phyloP scores from a whole-genome alignment of 2,329 filamentous ascomycete genomes.

The Thermoascus crustaceus region DNA sequence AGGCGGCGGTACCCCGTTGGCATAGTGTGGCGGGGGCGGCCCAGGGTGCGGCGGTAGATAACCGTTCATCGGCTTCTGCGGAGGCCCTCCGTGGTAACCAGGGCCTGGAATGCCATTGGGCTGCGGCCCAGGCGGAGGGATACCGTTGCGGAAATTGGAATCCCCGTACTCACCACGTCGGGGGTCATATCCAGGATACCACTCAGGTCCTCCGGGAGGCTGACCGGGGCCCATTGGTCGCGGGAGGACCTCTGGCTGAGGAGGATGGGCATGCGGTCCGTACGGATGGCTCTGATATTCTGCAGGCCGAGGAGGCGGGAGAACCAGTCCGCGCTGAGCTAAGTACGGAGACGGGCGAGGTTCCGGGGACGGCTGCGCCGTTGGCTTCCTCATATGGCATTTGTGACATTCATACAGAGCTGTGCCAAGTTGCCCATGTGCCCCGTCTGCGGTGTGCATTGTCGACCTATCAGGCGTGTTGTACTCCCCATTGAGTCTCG shows the following conservation, averaged over 20 bases:
- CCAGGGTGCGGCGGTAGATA: constrained; percentile 12
- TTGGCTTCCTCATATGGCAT: constrained; percentile 48
- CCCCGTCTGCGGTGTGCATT: constrained; percentile 1
- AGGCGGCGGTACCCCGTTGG: constrained; percentile 26
- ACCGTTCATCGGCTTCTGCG: constrained; percentile 8
- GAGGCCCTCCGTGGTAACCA: constrained; percentile 17
- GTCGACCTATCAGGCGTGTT: constrained; percentile 9
- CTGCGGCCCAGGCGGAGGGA: constrained; percentile 10
- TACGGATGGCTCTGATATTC: constrained; percentile 24
- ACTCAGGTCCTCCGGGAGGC: constrained; percentile 22
- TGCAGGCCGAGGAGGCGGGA: constrained; percentile 24
- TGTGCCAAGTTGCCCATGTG: constrained; percentile 2
- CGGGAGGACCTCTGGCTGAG: constrained; percentile 17
- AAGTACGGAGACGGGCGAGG: constrained; percentile 27
- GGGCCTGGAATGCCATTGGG: constrained; percentile 21
- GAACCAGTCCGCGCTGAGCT: constrained; percentile 23
- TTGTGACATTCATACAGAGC: constrained; percentile 66
- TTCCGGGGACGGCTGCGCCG: constrained; percentile 25
- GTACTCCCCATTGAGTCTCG: constrained; percentile 22
- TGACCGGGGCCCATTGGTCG: constrained; percentile 22
- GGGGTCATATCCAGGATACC: constrained; percentile 29
- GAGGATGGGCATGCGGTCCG: constrained; percentile 21
- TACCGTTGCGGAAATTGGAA: constrained; percentile 24
- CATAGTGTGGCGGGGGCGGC: constrained; percentile 41
- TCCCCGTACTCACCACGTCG: constrained; percentile 23